These are phyloP conservation scores for Hyphopichia wangnamkhiaoensis DNA, from an alignment of 1,139 yeast genomes.

Conservation along the genomic window DNA sequence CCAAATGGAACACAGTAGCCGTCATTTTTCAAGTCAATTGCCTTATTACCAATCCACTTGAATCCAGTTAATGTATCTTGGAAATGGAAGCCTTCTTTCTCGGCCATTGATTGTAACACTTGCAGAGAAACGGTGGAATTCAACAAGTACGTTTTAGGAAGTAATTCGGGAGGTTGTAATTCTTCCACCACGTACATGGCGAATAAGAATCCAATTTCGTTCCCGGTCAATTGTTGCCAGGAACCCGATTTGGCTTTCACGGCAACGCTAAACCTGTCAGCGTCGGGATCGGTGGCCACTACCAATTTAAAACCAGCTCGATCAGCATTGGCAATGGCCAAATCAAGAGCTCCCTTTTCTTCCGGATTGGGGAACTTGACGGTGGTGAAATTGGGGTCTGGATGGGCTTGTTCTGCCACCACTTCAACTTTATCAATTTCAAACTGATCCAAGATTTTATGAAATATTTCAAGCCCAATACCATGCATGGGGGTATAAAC, in stretches of 20 bases:
- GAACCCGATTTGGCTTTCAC: conserved; percentile 47
- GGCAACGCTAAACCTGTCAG: conserved; percentile 84
- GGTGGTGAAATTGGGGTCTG: conserved; percentile 85
- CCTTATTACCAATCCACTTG: conserved; percentile 95
- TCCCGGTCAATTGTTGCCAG: conserved; percentile 88
- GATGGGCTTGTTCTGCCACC: conserved; percentile 63
- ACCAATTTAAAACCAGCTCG: conserved; percentile 51
- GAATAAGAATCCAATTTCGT: conserved; percentile 84
- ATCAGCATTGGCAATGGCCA: conserved; percentile 64
- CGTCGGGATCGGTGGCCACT: conserved; percentile 94
- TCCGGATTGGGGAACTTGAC: conserved; percentile 95
- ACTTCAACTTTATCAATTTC: conserved; percentile 26
- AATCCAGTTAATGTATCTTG: conserved; percentile 91
- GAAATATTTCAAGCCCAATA: conserved; percentile 65
- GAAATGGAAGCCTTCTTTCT: conserved; percentile 58
- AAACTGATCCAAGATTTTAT: conserved; percentile 31
- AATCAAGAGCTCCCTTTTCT: conserved; percentile 84
- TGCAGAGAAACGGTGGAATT: conserved; percentile 94
- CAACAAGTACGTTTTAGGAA: conserved; percentile 56
- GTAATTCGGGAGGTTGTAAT: conserved; percentile 25
- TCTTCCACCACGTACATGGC: conserved; percentile 61
- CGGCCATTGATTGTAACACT: conserved; percentile 71
- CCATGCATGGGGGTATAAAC: conserved; percentile 97
- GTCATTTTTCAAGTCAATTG: conserved; percentile 63
- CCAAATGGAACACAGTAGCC: conserved; percentile 84